Percentiles rank a stretch among this genome's conserved stretches.
Conservation (phyloP, 1,284 basidiomycete species). For the Chalciporus sp. region DNA sequence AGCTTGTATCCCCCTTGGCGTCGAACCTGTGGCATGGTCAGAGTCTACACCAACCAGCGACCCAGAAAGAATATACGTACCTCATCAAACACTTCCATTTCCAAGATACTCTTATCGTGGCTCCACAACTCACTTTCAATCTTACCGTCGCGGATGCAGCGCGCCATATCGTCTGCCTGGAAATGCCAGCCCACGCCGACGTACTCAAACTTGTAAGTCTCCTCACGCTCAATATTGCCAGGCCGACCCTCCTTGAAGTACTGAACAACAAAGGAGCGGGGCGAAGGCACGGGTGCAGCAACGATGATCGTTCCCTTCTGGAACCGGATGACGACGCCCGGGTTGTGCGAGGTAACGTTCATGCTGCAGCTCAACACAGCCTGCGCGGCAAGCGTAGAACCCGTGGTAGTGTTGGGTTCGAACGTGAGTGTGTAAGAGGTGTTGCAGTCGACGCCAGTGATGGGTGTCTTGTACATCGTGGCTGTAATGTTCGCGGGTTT, state of each 20-base stretch:
- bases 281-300: conserved; percentile 56
- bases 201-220: conserved; percentile 51
- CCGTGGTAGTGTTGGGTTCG: conserved; percentile 28
- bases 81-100: conserved; percentile 77
- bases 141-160: conserved; percentile 72
- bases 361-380: conserved; percentile 64
- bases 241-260: conserved; percentile 55
- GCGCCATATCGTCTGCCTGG: conserved; percentile 79
- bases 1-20: conserved; percentile 5
- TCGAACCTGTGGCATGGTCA: conserved; percentile 33
- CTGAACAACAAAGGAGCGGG: conserved; percentile 57
- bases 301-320: conserved; percentile 63
- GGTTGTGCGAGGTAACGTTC: conserved; percentile 44
- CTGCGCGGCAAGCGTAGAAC: conserved; percentile 52
- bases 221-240: conserved; percentile 49
- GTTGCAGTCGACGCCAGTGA: conserved; percentile 74
- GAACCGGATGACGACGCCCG: conserved; percentile 60
- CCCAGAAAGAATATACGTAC: conserved; percentile 38
- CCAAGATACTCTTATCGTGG: conserved; percentile 68
- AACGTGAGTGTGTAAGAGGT: conserved; percentile 75
- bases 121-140: conserved; percentile 69
- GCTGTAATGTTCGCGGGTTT: conserved; percentile 56
- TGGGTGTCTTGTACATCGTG: conserved; percentile 63
- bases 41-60: background rate
- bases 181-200: conserved; percentile 65